These are phyloP conservation scores for Cryptomeria japonica DNA, from an alignment of 75 land plant genomes.

Conservation along the genomic window DNA sequence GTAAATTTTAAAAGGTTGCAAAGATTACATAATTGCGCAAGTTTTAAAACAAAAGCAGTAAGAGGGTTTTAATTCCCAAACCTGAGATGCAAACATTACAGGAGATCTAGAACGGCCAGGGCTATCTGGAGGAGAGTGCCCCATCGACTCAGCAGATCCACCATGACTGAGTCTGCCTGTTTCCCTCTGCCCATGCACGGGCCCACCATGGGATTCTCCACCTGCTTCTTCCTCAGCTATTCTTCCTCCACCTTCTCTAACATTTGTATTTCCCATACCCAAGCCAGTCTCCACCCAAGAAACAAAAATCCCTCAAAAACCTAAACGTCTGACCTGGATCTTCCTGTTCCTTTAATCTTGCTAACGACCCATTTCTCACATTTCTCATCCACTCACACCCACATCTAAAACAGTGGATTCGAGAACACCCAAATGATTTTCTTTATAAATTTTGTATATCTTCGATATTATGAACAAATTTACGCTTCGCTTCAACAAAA, in stretches of 20 bases:
- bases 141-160: constrained; percentile 24
- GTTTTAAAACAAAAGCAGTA: background rate
- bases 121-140: constrained; percentile 38
- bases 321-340: too few relatives aligned
- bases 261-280: constrained; percentile 28
- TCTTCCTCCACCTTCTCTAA: constrained; percentile 13
- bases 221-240: constrained; percentile 9
- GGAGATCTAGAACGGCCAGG: constrained; percentile 52
- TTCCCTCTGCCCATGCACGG: background rate
- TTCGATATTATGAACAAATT: too few relatives aligned
- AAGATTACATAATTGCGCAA: background rate
- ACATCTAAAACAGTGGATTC: too few relatives aligned
- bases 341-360: too few relatives aligned
- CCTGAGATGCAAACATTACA: constrained; percentile 61
- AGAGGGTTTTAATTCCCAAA: background rate
- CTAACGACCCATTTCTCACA: too few relatives aligned
- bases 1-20: too few relatives aligned
- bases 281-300: background rate
- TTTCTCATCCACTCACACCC: too few relatives aligned
- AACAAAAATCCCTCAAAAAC: too few relatives aligned
- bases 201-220: background rate
- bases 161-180: background rate
- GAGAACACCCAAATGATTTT: too few relatives aligned
- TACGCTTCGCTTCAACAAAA: too few relatives aligned
- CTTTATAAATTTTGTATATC: too few relatives aligned